Evolutionary conservation across 2,329 filamentous ascomycete species (phyloP), one percentile per base, ranked within the genome.

Genomic region (Colletotrichum acutatum): DNA sequence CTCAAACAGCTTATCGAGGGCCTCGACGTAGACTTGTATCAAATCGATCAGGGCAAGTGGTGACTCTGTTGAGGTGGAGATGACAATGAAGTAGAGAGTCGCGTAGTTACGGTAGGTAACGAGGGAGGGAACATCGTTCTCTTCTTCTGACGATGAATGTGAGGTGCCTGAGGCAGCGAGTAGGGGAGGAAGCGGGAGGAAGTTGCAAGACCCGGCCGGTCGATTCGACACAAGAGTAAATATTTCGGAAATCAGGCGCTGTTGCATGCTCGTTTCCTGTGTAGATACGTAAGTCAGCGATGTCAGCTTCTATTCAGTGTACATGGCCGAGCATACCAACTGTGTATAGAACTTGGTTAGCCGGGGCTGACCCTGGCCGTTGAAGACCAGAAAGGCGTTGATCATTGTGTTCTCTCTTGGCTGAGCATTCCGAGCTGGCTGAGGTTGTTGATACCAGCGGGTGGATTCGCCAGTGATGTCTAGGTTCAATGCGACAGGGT

Each of bases 291-390:
- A 11, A 57, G 24, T 57, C 32, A 14, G 49, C n/a, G 24, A 37
- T 9, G 26, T 16, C 11, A 12, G 24, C 30, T 14, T 14, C 5
- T 26, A 3, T 46, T 16, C 30, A 24, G 46, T 12, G 42, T 12
- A 11, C 12, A 19, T 30, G 52, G 16, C 54, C 7, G 8, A 9
- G 32, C 84, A 74, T 84, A 97, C 96, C 77, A 99, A 91, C 82
- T 98, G 96, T 2, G 96, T 98, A 83, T 99, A 99, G 88, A 99
- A 99, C 80, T 98, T 98, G 78, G 96, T 98, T 82, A 99, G 89
- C 68, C 97, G 93, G 49, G 97, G 96, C 84, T 99, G 96, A 76
- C 97, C 97, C 78, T 96, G 95, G 86, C 98, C 98, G 81, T 99
- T 99, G 88, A 99, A 99, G 82, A 99, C 96, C 76, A 99, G 89